These are phyloP conservation scores for Cryptosporidium ubiquitum DNA, from an alignment of 169 alveolate genomes.

Conservation along the genomic window DNA sequence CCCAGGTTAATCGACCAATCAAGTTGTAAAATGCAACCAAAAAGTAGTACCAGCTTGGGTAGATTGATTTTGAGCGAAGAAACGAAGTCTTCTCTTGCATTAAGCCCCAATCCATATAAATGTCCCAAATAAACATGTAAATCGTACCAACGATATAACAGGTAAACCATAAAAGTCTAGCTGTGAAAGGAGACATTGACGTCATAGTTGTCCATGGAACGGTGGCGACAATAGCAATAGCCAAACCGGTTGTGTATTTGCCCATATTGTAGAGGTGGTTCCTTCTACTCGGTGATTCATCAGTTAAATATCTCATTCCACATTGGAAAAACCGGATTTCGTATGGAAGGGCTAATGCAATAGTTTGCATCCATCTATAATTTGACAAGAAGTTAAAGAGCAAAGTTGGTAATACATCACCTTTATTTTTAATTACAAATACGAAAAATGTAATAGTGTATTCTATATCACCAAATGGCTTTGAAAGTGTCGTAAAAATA, in stretches of 20 bases:
- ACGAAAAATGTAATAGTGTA: constrained; percentile 79
- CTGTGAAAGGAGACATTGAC: constrained; percentile 73
- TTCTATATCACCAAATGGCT: constrained; percentile 84
- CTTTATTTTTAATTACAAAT: constrained; percentile 64
- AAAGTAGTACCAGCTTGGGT: constrained; percentile 79
- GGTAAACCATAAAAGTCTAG: constrained; percentile 79
- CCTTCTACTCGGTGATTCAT: constrained; percentile 47
- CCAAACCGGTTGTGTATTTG: constrained; percentile 28
- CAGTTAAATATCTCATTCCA: constrained; percentile 79
- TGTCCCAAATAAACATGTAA: constrained; percentile 88
- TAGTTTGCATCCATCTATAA: constrained; percentile 81
- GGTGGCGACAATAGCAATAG: constrained; percentile 56
- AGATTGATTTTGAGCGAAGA: constrained; percentile 75
- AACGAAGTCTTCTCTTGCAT: constrained; percentile 45
- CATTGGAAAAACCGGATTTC: constrained; percentile 86
- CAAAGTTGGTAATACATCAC: constrained; percentile 46
- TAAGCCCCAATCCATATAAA: constrained; percentile 89
- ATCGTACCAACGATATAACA: constrained; percentile 85
- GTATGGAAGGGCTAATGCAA: constrained; percentile 84
- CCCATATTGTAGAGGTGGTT: constrained; percentile 46
- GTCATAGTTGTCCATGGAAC: constrained; percentile 71
- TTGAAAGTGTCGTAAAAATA: constrained; percentile 82
- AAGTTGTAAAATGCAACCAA: constrained; percentile 77
- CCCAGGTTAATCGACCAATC: constrained; percentile 85
- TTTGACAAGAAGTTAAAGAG: constrained; percentile 33